Evolutionary conservation across 2,329 filamentous ascomycete species (phyloP), one percentile per base, ranked within the genome.

Genomic region (Zymoseptoria tritici): DNA sequence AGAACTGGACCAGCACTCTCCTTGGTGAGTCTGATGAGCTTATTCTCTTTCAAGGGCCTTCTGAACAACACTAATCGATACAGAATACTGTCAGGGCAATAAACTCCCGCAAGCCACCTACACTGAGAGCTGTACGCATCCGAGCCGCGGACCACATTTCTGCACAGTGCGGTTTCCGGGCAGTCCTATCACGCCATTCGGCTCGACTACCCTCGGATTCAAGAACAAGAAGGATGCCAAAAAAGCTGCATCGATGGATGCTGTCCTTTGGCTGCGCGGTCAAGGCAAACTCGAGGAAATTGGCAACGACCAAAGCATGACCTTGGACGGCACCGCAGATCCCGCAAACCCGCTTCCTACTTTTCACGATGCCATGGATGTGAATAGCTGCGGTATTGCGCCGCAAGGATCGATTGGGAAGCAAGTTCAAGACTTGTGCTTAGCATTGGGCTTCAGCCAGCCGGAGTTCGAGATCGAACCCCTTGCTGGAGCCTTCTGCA

Each of bases 181-280:
- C n/a, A 54, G 60, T 51, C 65, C 69, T 19, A 52, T 61, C 8
- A 60, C 67, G 21, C 56, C 67, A 21, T 78, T 78, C 59, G 77
- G 78, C 60, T 70, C 69, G 22, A 64, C 66, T 9, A 62, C 62
- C 2, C 59, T 62, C 0, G 65, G 71, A 9, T 77, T 76, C 65
- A 57, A 66, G 4, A 72, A 64, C 31, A 80, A 80, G 57, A 74
- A 76, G 60, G 67, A 70, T 9, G 78, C 78, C 1, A 74, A 74
- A 20, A 71, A 72, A 46, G 68, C 72, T 56, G 76, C 77, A 20
- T 77, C 78, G 8, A 65, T 68, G 57, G 70, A 72, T 58, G 78
- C 77, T 3, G 68, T 79, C 19, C 63, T 72, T 24, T 73, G 76
- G 70, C 73, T 79, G 58, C 74, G 78, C 57, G 56, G 61, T 3